A percentile compares a stretch with the other conserved stretches of the same genome.
phyloP scores from a whole-genome alignment of 2,329 filamentous ascomycete genomes.

The Xylariaceae sp. region DNA sequence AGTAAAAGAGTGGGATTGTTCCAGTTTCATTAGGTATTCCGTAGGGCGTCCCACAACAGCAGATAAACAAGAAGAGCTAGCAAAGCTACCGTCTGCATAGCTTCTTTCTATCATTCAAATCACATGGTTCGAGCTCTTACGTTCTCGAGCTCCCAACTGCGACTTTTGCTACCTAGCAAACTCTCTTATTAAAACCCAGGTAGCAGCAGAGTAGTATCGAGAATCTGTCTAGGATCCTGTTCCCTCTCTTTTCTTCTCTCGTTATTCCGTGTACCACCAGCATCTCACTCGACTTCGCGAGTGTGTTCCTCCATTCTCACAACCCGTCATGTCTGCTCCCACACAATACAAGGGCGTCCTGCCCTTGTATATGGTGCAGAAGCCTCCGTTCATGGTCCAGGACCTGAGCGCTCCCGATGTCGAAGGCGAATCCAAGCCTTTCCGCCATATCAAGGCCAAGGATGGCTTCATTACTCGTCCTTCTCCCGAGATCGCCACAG shows the following conservation, averaged over 20 bases:
- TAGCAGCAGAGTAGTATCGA: too few relatives aligned
- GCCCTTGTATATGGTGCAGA: conserved; percentile 56
- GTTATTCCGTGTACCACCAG: background rate
- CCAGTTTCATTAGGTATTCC: too few relatives aligned
- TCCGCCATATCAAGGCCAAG: conserved; percentile 66
- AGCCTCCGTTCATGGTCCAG: conserved; percentile 71
- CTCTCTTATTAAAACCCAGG: too few relatives aligned
- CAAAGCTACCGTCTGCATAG: background rate
- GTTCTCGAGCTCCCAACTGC: background rate
- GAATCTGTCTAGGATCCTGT: too few relatives aligned
- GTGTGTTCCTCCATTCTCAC: background rate
- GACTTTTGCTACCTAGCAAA: background rate
- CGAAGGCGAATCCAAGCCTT: conserved; percentile 78
- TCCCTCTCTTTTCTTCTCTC: background rate
- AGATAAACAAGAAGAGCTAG: background rate
- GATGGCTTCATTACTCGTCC: conserved; percentile 64
- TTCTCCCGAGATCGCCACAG: conserved; percentile 64
- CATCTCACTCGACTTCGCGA: too few relatives aligned
- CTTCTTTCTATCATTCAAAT: background rate
- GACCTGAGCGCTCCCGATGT: conserved; percentile 61
- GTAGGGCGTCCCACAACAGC: background rate
- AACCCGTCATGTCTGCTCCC: conserved; percentile 24
- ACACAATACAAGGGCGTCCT: conserved; percentile 38
- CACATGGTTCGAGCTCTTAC: background rate
- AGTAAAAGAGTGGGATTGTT: too few relatives aligned